These are phyloP conservation scores for Amylocarpus encephaloides DNA, from an alignment of 2,329 filamentous ascomycete species.

Conservation along the genomic window DNA sequence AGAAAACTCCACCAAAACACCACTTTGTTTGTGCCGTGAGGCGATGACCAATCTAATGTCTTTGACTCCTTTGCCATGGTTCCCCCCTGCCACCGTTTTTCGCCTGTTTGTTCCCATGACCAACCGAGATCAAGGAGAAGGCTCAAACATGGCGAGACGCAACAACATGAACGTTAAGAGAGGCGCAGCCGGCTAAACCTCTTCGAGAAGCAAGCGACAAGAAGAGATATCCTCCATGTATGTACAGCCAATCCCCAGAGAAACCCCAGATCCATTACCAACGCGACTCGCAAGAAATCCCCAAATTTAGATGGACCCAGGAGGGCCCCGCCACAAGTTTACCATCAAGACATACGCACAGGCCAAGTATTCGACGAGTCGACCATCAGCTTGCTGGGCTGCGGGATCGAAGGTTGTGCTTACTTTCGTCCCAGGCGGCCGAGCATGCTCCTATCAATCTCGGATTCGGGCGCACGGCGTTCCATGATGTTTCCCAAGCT, in stretches of 20 bases:
- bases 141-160: not conserved
- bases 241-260: not conserved
- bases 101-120: not conserved
- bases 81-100: conserved; percentile 5
- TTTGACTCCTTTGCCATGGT: conserved; percentile 17
- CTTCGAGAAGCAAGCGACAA: not conserved
- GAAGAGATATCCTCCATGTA: conserved; percentile 3
- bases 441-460: conserved; percentile 31
- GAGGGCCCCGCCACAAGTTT: not conserved
- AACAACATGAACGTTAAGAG: conserved; percentile 6
- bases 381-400: not conserved
- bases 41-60: conserved; percentile 15
- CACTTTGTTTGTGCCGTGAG: conserved; percentile 20
- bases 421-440: conserved; percentile 25
- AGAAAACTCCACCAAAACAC: no score
- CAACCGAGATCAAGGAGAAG: not conserved
- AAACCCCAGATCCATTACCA: not conserved
- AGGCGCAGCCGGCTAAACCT: conserved; percentile 15
- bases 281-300: not conserved
- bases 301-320: not conserved
- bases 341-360: not conserved
- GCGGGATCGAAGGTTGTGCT: conserved; percentile 10
- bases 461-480: conserved; percentile 23
- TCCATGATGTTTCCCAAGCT: conserved; percentile 31
- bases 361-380: not conserved